Evolutionary conservation across 140 eudicot species (phyloP).

Genomic region (Flaveria floridana): DNA sequence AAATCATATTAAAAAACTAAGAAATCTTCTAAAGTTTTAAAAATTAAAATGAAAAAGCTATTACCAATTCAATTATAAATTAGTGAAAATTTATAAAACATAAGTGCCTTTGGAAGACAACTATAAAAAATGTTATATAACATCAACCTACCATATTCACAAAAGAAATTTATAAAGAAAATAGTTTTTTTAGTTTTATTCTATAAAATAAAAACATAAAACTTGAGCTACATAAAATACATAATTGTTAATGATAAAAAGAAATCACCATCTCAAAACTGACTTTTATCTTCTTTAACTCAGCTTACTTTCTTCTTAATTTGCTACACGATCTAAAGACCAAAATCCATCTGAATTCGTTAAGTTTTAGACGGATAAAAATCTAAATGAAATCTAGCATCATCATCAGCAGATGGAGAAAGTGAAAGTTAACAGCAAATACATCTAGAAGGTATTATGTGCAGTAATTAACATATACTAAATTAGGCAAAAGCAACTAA

Average conservation of each 20-base stretch:
- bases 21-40: not conserved
- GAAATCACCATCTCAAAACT: not conserved
- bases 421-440: not conserved
- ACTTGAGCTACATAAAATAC: not conserved
- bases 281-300: not conserved
- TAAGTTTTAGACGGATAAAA: not conserved
- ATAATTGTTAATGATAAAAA: not conserved
- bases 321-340: not conserved
- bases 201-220: not conserved
- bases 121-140: not conserved
- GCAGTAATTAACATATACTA: slow-evolving; percentile 2
- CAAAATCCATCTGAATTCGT: not conserved
- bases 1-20: not conserved
- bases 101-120: not conserved
- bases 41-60: not conserved
- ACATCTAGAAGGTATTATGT: not conserved
- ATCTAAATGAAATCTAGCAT: not conserved
- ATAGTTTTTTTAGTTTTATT: not conserved
- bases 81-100: not conserved
- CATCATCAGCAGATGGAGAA: not conserved
- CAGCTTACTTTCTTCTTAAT: not conserved
- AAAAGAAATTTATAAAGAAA: not conserved
- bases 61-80: not conserved
- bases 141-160: not conserved
- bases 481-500: slow-evolving; percentile 8